These are phyloP conservation scores for Astraeus odoratus DNA, from an alignment of 768 basidiomycete species.

Conservation along the genomic window DNA sequence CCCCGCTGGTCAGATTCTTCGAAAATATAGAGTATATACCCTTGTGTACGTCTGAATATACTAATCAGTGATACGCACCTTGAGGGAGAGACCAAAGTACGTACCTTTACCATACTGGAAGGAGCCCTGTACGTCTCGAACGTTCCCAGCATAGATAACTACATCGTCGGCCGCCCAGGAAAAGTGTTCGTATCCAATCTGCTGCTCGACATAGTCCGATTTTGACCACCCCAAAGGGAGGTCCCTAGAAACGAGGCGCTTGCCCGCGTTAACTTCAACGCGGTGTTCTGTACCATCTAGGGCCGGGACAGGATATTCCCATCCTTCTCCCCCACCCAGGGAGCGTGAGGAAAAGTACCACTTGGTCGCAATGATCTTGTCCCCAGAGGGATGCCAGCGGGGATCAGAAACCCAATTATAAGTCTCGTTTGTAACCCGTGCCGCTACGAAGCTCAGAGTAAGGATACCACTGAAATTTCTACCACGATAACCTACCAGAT, in stretches of 20 bases:
- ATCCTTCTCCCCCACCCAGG: constrained; percentile 67
- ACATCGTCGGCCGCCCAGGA: constrained; percentile 54
- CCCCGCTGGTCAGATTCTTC: constrained; percentile 52
- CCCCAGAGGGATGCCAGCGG: constrained; percentile 62
- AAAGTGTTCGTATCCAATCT: constrained; percentile 69
- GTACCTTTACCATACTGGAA: constrained; percentile 65
- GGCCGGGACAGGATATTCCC: constrained; percentile 53
- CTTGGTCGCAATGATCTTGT: constrained; percentile 63
- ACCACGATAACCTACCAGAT: constrained; percentile 29
- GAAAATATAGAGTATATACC: constrained; percentile 70
- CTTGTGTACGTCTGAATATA: constrained; percentile 50
- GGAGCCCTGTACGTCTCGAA: constrained; percentile 35
- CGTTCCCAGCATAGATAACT: constrained; percentile 63
- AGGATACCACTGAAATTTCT: background rate
- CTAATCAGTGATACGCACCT: background rate
- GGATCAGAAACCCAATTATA: constrained; percentile 66
- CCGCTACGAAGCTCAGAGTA: constrained; percentile 21
- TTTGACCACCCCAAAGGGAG: constrained; percentile 57
- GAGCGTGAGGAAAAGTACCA: constrained; percentile 65
- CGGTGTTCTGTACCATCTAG: constrained; percentile 12
- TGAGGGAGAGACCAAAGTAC: background rate
- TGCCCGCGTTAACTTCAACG: constrained; percentile 38
- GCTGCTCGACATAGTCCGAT: constrained; percentile 56
- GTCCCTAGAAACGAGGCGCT: constrained; percentile 46
- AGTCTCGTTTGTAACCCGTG: constrained; percentile 64